Evolutionary conservation across 2,329 filamentous ascomycete species (phyloP), one percentile per base, ranked within the genome.

Genomic region (Graphilbum fragrans): DNA sequence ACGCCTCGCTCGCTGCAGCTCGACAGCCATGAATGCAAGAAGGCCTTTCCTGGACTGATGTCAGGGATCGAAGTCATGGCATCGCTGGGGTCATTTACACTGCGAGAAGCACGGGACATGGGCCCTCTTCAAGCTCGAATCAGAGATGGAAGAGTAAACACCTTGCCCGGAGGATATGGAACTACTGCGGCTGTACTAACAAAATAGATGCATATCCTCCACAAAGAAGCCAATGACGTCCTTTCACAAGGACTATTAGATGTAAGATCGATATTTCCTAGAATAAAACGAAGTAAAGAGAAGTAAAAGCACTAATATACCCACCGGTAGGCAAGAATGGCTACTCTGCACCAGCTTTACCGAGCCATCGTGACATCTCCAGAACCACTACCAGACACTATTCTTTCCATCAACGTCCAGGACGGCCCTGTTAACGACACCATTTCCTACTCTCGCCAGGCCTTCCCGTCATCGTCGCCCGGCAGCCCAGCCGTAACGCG

Each of bases 401-500:
- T 66, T 41, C 61, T 74, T 46, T 56, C 65, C n/a, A 56, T 73
- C 42, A 60, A 59, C 48, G 58, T 71, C 44, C 55, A 63, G 20
- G 66, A 68, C 49, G 60, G 59, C 14, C 62, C 64, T 6, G 44
- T 51, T 5, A 41, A 55, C 3, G 49, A 54, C 6, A 55, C 60
- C 1, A 61, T 65, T 49, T 64, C 62, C 3, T 66, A 67, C 51
- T 55, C 64, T 2, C 61, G 63, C 2, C 59, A 61, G 10, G 60
- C 58, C 21, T 56, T 59, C 45, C 55, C 60, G 0, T 22, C 36
- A 53, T 52, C 22, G 41, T 38, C 41, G 38, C 5, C 9, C 19
- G 36, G 36, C 22, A 38, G 16, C 7, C 36, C 17, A 37, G 36
- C 21, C 56, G 58, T 23, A 58, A 58, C 44, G 17, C 42, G 42